Conservation (phyloP, 352 stramenopile species). For the Globisporangium nagaii region DNA sequence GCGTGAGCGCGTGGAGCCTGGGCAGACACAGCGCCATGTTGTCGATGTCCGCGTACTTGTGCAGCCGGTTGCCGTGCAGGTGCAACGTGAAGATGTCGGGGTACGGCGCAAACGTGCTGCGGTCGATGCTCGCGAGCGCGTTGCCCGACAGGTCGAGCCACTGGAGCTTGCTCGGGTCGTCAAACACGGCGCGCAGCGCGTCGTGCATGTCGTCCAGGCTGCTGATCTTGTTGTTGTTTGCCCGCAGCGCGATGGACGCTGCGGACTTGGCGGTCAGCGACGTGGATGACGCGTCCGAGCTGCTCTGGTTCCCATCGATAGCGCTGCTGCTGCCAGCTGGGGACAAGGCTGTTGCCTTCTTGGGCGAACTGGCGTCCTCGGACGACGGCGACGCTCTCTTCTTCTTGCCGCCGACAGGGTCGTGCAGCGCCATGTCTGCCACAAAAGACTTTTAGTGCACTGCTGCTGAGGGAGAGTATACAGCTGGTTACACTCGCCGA, state of each 20-base stretch:
- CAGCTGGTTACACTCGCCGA: no score
- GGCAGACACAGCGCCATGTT: slow-evolving; percentile 37
- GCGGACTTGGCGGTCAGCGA: neutral
- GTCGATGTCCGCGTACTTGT: slow-evolving; percentile 60
- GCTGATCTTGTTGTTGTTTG: slow-evolving; percentile 65
- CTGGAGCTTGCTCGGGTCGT: slow-evolving; percentile 38
- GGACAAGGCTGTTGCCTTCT: neutral
- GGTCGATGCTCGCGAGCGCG: slow-evolving; percentile 25
- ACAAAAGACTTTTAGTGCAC: no score
- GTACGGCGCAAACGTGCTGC: slow-evolving; percentile 37
- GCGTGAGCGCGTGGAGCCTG: slow-evolving; percentile 51
- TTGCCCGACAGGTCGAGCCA: slow-evolving; percentile 71
- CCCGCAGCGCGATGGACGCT: slow-evolving; percentile 35
- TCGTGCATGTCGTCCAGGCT: slow-evolving; percentile 45
- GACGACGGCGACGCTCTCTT: slow-evolving; percentile 16
- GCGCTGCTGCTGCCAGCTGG: neutral
- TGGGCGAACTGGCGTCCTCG: neutral
- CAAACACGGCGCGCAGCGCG: slow-evolving; percentile 42
- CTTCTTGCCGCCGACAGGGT: slow-evolving; percentile 53
- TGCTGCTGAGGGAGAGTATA: no score
- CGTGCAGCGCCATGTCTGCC: slow-evolving; percentile 57
- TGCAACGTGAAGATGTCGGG: slow-evolving; percentile 59
- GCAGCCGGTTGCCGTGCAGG: slow-evolving; percentile 66
- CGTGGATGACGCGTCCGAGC: neutral
- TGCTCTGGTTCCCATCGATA: slow-evolving; percentile 3